These are phyloP conservation scores for Diaporthe capsici DNA, from an alignment of 2,329 filamentous ascomycete genomes.

Conservation along the genomic window DNA sequence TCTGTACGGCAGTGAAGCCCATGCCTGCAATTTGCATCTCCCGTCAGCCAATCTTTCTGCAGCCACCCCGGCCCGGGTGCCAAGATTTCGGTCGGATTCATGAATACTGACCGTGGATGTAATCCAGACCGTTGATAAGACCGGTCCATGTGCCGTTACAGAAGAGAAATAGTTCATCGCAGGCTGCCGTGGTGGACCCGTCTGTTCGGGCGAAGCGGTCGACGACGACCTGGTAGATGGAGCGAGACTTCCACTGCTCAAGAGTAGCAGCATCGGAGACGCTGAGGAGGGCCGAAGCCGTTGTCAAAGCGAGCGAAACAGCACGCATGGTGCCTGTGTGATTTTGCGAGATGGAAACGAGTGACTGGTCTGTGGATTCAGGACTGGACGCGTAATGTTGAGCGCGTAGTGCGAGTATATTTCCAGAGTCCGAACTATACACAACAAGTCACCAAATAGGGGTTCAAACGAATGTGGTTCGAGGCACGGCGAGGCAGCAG, in stretches of 20 bases:
- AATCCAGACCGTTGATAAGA: conserved; percentile 71
- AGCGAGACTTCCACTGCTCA: conserved; percentile 64
- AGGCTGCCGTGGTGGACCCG: conserved; percentile 60
- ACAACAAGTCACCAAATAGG: conserved; percentile 30
- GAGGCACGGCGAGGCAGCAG: conserved; percentile 17
- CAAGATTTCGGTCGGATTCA: neutral
- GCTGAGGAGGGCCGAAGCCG: conserved; percentile 46
- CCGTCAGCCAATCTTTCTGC: conserved; percentile 15
- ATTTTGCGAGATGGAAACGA: neutral
- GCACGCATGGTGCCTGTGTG: conserved; percentile 36
- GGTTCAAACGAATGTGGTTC: conserved; percentile 38
- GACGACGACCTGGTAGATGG: conserved; percentile 72
- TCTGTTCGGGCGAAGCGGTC: conserved; percentile 67
- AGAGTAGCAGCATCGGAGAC: conserved; percentile 60
- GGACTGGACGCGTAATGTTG: conserved; percentile 30
- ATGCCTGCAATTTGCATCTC: conserved; percentile 51
- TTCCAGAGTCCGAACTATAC: conserved; percentile 17
- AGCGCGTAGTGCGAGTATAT: conserved; percentile 20
- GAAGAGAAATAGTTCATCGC: conserved; percentile 60
- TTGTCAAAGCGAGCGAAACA: conserved; percentile 43
- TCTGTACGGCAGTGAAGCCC: conserved; percentile 72
- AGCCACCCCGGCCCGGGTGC: neutral
- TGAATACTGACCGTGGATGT: conserved; percentile 63
- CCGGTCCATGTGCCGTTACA: conserved; percentile 74
- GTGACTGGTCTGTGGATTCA: conserved; percentile 7